Evolutionary conservation across 768 basidiomycete genomes (phyloP), one percentile per base, ranked within the genome.

Genomic region (Chalciporus chontae): DNA sequence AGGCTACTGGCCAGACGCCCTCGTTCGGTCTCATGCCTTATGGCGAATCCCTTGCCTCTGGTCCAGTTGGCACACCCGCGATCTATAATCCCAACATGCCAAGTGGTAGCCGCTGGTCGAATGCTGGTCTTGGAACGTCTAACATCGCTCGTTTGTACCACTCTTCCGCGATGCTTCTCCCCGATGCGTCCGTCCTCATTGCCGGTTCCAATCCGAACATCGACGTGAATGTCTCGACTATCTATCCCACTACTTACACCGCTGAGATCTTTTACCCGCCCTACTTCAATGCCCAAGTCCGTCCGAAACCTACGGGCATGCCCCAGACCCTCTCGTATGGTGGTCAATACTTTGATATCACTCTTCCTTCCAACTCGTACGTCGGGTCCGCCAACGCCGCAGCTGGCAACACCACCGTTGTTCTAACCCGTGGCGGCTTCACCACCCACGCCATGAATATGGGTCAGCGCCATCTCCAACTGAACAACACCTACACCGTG

Each of bases 151-250:
- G 94, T 52, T 72, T 98, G 62, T 97, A 98, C 71, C 94, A 98
- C 69, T 95, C 93, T 2, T 82, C 84, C 2, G 94, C 93, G 15
- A 77, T 94, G 10, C 79, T 97, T 38, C 82, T 97, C 26, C 86
- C 92, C 18, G 93, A 89, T 53, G 90, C 80, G 0, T 89, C 89
- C 2, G 84, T 98, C 40, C 69, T 96, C 38, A 79, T 95, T 55
- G 92, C 90, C 38, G 95, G 95, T 10, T 93, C 90, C 26, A 97
- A 97, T 71, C 94, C 94, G 14, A 95, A 94, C 65, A 77, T 90
- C 41, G 94, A 98, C 60, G 85, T 87, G 56, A 90, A 89, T 60
- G 48, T 69, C 32, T 69, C 73, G 32, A 78, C 85, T 7, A 31
- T 76, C 48, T 92, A 76, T 75, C 84, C 86, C 2, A 93, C 92